Base-by-base conservation (phyloP, 805 yeast genomes). In the Wickerhamiella sorbophila region DNA sequence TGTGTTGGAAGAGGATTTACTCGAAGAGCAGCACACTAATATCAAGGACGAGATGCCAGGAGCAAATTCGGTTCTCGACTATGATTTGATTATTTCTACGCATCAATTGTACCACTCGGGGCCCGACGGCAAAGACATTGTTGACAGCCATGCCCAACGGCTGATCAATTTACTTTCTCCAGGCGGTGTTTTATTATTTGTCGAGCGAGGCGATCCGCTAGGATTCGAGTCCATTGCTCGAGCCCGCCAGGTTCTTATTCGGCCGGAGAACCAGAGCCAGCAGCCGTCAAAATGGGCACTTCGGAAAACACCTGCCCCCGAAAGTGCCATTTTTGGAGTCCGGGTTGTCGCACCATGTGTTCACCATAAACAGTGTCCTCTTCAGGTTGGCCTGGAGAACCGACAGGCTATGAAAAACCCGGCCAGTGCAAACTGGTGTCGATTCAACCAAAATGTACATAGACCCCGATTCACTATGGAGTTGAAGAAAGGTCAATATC, bases 151-250 rank as follows among this genome's bases (percentile, higher is more conserved):
- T 40, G 52, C 84, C 8, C 75, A 77, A 47, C 66, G 67, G 45
- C 64, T 80, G 27, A 63, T 86, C 19, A 64, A 68, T 15, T 61
- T 81, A 15, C 61, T 87, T 36, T 71, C 74, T 14, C 95, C 95
- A 0, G 73, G 74, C 9, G 98, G 97, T 0, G 77, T 77, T 44
- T 60, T 88, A 10, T 77, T 86, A 1, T 57, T 91, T 1, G 62
- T 87, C 2, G 97, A 91, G 61, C 68, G 95, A 48, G 98, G 98
- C 2, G 82, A 80, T 43, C 84, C 96, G 0, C 55, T 77, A 26
- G 97, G 97, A 0, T 84, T 84, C 55, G 98, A 91, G 60, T 68
- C 75, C 2, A 71, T 86, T 44, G 93, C 95, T 0, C 67, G 95
- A 41, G 95, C 96, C 4, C 69, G 98, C 53, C 95, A 88, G 57